Percentiles rank a stretch among this genome's conserved stretches.
These are phyloP conservation scores for Boechera retrofracta DNA, from an alignment of 345 rosid genomes.

Conservation along the genomic window DNA sequence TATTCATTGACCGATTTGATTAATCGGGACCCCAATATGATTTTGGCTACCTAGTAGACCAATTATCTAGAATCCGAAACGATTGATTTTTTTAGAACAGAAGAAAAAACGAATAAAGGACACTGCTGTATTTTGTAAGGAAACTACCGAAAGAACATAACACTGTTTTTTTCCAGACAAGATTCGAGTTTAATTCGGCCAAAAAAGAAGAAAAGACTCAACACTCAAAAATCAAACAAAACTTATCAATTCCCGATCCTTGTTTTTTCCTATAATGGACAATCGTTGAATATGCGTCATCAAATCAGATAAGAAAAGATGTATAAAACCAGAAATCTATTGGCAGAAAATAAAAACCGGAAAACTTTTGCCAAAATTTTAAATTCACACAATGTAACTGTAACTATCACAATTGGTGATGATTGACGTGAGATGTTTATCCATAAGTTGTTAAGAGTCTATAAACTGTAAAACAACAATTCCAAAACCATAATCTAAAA, in stretches of 20 bases:
- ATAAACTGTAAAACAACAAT: neutral
- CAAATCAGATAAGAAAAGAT: neutral
- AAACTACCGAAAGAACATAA: slow-evolving; percentile 15
- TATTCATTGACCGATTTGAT: neutral
- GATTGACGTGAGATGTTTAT: neutral
- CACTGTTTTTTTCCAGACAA: neutral
- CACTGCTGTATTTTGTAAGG: slow-evolving; percentile 12
- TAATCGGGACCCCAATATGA: neutral
- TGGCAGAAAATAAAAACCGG: neutral
- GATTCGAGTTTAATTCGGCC: slow-evolving; percentile 7
- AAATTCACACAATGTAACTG: neutral
- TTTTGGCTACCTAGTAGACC: neutral
- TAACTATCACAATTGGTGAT: neutral
- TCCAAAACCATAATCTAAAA: neutral
- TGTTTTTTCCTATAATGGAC: slow-evolving; percentile 17
- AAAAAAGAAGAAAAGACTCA: slow-evolving; percentile 14
- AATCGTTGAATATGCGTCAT: neutral
- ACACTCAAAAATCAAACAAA: slow-evolving; percentile 18
- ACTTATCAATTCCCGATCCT: slow-evolving; percentile 2
- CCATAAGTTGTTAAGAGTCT: neutral
- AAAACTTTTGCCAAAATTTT: neutral
- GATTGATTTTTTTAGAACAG: neutral
- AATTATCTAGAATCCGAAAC: neutral
- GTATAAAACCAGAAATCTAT: neutral
- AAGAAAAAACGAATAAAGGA: neutral